These are phyloP conservation scores for Dactylonectria estremocensis DNA, from an alignment of 2,329 filamentous ascomycete genomes.

Conservation along the genomic window DNA sequence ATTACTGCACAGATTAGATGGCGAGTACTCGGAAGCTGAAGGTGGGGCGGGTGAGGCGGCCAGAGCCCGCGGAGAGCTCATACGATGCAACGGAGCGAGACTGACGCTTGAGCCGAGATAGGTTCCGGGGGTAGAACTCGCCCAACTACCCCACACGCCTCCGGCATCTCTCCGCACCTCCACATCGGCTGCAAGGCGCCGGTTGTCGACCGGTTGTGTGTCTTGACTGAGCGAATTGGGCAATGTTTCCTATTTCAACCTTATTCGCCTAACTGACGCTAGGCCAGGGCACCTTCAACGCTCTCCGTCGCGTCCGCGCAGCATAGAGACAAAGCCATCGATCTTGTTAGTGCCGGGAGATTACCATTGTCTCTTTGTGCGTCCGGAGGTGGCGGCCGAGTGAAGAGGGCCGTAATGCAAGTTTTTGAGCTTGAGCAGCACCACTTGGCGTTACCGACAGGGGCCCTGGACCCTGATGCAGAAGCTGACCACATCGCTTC, in stretches of 20 bases:
- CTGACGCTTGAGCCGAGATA: slow-evolving; percentile 38
- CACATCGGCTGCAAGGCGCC: slow-evolving; percentile 34
- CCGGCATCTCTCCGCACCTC: slow-evolving; percentile 47
- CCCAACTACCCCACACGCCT: slow-evolving; percentile 46
- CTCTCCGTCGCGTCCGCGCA: not conserved
- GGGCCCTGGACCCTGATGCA: slow-evolving; percentile 41
- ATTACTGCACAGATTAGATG: not conserved
- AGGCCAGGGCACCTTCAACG: not conserved
- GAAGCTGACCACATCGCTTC: slow-evolving; percentile 40
- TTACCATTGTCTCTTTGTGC: slow-evolving; percentile 4
- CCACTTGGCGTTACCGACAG: slow-evolving; percentile 28
- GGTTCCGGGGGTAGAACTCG: slow-evolving; percentile 27
- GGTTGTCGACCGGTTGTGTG: slow-evolving; percentile 26
- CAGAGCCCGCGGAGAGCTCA: slow-evolving; percentile 34
- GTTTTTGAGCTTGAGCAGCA: slow-evolving; percentile 4
- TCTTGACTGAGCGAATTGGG: slow-evolving; percentile 21
- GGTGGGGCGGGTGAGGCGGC: slow-evolving; percentile 1
- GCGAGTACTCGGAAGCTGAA: not conserved
- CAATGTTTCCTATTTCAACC: slow-evolving; percentile 24
- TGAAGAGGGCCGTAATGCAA: slow-evolving; percentile 36
- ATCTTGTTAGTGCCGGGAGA: not conserved
- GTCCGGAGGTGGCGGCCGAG: not conserved
- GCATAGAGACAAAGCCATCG: not conserved
- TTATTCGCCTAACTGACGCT: slow-evolving; percentile 14
- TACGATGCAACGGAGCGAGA: slow-evolving; percentile 33